These are phyloP conservation scores for Coemansia sp. DNA, from an alignment of 192 early-diverging fungal genomes.

Conservation along the genomic window DNA sequence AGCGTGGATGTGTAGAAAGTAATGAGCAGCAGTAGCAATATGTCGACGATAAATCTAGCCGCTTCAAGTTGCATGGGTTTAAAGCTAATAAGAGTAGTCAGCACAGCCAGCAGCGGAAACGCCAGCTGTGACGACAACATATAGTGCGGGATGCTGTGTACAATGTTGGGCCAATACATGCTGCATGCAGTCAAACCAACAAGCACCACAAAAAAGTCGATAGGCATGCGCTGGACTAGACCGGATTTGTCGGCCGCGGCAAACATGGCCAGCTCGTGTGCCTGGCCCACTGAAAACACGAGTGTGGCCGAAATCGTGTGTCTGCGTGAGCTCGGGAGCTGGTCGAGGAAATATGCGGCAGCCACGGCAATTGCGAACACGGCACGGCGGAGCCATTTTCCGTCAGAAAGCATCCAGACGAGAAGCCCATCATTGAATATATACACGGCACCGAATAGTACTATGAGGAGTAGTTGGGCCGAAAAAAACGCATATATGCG, in stretches of 20 bases:
- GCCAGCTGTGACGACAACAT: neutral
- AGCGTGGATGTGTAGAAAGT: neutral
- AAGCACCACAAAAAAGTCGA: neutral
- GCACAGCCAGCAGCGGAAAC: neutral
- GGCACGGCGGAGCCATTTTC: neutral
- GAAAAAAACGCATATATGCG: slow-evolving; percentile 4
- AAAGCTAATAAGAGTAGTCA: neutral
- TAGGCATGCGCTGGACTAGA: neutral
- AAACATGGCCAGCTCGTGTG: neutral
- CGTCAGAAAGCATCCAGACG: neutral
- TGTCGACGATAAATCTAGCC: neutral
- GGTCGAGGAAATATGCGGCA: neutral
- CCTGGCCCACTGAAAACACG: neutral
- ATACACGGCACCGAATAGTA: neutral
- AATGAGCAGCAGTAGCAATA: neutral
- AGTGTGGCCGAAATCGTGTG: neutral
- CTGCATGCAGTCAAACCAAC: neutral
- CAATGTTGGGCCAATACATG: neutral
- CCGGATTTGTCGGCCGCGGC: neutral
- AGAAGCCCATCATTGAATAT: neutral
- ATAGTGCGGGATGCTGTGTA: neutral
- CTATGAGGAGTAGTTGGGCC: neutral
- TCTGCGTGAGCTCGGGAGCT: neutral
- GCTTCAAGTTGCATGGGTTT: neutral
- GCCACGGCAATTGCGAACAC: neutral